phyloP scores from a whole-genome alignment of 768 basidiomycete genomes.

The Termitomyces sp. region DNA sequence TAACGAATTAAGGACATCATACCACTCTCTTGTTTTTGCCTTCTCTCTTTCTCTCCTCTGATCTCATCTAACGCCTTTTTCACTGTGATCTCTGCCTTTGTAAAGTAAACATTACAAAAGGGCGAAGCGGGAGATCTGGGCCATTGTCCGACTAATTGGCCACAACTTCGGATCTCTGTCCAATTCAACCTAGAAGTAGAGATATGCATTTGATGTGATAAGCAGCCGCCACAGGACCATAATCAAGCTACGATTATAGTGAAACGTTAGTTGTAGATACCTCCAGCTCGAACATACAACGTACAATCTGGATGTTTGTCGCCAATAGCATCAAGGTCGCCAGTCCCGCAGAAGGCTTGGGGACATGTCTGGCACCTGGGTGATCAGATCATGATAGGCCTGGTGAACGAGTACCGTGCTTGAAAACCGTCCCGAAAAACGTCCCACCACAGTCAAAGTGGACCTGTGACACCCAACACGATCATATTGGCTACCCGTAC shows the following conservation, averaged over 20 bases:
- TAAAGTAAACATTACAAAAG: slow-evolving; percentile 1
- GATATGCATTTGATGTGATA: slow-evolving; percentile 40
- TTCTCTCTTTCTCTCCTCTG: slow-evolving; percentile 14
- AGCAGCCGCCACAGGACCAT: slow-evolving; percentile 26
- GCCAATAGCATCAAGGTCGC: slow-evolving; percentile 46
- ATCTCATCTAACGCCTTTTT: slow-evolving; percentile 22
- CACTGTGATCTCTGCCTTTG: slow-evolving; percentile 8
- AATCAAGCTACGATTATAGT: slow-evolving; percentile 28
- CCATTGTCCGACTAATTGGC: background rate
- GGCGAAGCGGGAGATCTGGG: background rate
- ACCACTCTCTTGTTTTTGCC: slow-evolving; percentile 9
- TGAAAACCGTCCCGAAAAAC: slow-evolving; percentile 42
- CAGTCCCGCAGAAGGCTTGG: slow-evolving; percentile 57
- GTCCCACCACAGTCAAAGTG: slow-evolving; percentile 48
- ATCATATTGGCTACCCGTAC: slow-evolving; percentile 44
- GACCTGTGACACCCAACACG: slow-evolving; percentile 40
- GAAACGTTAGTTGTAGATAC: background rate
- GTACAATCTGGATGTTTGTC: slow-evolving; percentile 52
- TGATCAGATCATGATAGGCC: background rate
- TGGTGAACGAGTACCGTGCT: background rate
- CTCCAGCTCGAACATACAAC: slow-evolving; percentile 12
- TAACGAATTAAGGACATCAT: slow-evolving; percentile 2
- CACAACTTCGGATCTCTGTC: slow-evolving; percentile 16
- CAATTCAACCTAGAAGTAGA: slow-evolving; percentile 34
- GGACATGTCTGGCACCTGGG: slow-evolving; percentile 55